Percentiles rank a stretch among this genome's conserved stretches.
Conservation (phyloP, 225 moss, liverwort and hornwort species). For the Neckera pumila region DNA sequence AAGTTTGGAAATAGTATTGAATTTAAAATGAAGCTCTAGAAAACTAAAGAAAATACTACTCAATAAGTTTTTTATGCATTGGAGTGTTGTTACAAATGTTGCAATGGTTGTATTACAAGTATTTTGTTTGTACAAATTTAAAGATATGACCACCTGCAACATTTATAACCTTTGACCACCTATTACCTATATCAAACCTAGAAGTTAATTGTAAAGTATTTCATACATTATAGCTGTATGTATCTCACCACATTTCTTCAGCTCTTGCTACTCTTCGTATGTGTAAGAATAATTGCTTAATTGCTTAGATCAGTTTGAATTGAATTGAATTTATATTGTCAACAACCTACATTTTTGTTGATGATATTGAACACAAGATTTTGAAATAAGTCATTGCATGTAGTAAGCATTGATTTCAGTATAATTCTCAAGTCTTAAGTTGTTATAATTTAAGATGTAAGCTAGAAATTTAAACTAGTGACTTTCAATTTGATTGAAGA, state of each 20-base stretch:
- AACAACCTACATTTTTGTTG: neutral
- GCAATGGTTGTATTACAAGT: neutral
- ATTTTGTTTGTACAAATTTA: neutral
- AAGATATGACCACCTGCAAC: neutral
- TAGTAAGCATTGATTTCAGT: neutral
- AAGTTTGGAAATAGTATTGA: neutral
- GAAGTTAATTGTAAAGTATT: neutral
- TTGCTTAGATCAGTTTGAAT: neutral
- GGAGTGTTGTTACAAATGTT: neutral
- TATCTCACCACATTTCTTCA: accelerated
- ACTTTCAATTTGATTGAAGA: neutral
- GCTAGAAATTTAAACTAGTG: neutral
- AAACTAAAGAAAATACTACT: neutral
- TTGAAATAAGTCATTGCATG: neutral
- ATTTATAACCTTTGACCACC: neutral
- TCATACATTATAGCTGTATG: accelerated
- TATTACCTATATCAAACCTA: neutral
- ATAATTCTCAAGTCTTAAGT: neutral
- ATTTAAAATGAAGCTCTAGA: accelerated
- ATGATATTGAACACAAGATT: neutral
- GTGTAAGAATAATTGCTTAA: neutral
- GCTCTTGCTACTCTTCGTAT: neutral
- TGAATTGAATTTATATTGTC: neutral
- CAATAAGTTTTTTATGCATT: neutral
- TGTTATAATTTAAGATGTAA: neutral